Base-by-base conservation (phyloP, 2,329 filamentous ascomycete species). In the Phialophora tarda region DNA sequence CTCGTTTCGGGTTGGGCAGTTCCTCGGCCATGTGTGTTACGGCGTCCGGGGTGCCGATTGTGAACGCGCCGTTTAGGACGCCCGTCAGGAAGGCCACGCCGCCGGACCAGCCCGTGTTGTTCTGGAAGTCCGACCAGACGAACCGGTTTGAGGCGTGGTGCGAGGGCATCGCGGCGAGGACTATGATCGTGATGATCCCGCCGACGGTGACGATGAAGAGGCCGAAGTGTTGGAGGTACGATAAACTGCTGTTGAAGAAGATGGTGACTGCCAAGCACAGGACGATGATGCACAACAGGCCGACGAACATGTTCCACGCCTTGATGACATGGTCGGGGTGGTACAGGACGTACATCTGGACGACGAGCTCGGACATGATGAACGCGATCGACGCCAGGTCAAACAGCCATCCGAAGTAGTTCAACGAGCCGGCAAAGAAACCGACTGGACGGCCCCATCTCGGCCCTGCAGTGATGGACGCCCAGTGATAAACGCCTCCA, bases 21-120 rank as follows among this genome's bases (percentile, higher is more conserved):
- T 88, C 89, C 23, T 91, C 85, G 51, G 86, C 85, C 74, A 87
- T 91, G 59, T 71, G 86, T 41, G 85, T 85, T 1, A 87, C 84
- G 56, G 85, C 85, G 73, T 91, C 89, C 0, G 87, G 85, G 1
- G 86, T 85, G 7, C 88, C 89, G 17, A 91, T 85, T 55, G 86
- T 85, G 74, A 86, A 91, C 2, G 89, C 88, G 14, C 88, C 89
- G 72, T 91, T 91, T 26, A 90, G 80, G 74, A 90, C 88, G n/a
- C 88, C 88, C 0, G 85, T 78, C 34, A 89, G 77, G 69, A 90
- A 90, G 2, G 86, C 86, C 14, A 90, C 84, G 12, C 86, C 86
- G 54, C 85, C 79, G 2, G 72, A 67, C 21, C 58, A 61, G 14
- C 79, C 71, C 76, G 85, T 60, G 55, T 77, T 69, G 72, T 78